Base-by-base conservation (phyloP, 164 flowering plant genomes). In the Piper betle region DNA sequence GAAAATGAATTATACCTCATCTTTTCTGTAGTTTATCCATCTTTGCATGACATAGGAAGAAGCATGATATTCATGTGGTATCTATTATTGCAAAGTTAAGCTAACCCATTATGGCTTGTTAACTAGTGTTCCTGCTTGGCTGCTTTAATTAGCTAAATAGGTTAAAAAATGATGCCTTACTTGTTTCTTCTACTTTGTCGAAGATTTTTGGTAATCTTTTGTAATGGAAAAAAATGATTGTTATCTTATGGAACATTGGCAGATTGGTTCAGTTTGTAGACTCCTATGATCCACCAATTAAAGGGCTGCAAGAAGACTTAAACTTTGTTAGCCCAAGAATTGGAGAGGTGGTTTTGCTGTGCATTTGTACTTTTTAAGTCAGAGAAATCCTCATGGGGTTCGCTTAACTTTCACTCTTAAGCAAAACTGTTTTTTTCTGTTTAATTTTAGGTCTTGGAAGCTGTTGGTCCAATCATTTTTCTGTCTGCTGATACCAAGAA, bases 301-400 rank as follows among this genome's bases (percentile, higher is more conserved):
- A 88, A 81, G 97, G 99, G 55, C 75, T 93, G 67, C 97, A 93
- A 46, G 97, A 90, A 73, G 99, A 93, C 70, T 82, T 93, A 37
- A 86, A 90, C 79, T 93, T 93, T 82, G 96, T 86, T 71, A 94
- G 97, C 69, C 99, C 99, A 46, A 87, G 99, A 37, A 88, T 94
- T 72, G 99, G 99, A 80, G 99, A 94, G 95, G 99, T 93, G 42
- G 73, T 63, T 13, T 53, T 20, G n/a, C 60, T 61, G 39, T 53
- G 56, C 41, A 64, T 33, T 59, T 33, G 39, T 20, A 37, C 1
- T 8, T 43, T 8, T 2, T 43, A 8, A 8, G 8, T 43, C 6
- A 8, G 12, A 15, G 12, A 43, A 43, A 3, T 43, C 5, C 10
- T 55, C 15, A 55, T 55, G 33, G 33, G 33, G 0, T 55, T 25